Evolutionary conservation across 2,329 filamentous ascomycete species (phyloP).

Genomic region (Penicillium sp.): DNA sequence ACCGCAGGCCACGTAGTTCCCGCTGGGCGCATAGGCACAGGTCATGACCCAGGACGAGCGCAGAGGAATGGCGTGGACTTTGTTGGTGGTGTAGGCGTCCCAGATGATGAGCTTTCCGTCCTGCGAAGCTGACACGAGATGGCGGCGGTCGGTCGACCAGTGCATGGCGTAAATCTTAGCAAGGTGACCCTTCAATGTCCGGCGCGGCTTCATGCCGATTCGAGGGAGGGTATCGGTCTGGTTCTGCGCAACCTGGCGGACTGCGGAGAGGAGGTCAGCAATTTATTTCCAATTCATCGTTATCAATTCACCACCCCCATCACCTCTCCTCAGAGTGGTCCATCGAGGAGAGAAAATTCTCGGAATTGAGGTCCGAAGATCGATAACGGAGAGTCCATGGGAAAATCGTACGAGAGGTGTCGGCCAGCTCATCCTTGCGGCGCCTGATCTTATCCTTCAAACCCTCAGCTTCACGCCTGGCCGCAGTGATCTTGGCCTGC

Average conservation of each 20-base stretch:
- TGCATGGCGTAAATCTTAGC: conserved; percentile 99
- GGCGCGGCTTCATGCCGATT: conserved; percentile 97
- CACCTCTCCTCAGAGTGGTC: neutral
- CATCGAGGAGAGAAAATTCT: neutral
- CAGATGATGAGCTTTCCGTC: conserved; percentile 99
- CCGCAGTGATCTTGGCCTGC: conserved; percentile 90
- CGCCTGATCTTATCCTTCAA: conserved; percentile 99
- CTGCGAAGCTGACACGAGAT: conserved; percentile 96
- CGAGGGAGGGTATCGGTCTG: conserved; percentile 90
- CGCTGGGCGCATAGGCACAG: conserved; percentile 96
- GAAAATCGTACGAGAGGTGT: conserved; percentile 84
- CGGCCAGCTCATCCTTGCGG: conserved; percentile 99
- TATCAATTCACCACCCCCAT: neutral
- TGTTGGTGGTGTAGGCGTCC: conserved; percentile 99
- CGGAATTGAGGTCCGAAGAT: neutral
- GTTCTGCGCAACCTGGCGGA: conserved; percentile 89
- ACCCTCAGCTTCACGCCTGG: conserved; percentile 95
- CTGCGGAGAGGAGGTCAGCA: conserved; percentile 57
- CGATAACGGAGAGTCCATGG: conserved; percentile 23
- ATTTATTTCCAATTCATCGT: conserved; percentile 18
- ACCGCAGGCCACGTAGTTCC: conserved; percentile 98
- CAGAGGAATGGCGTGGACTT: conserved; percentile 96
- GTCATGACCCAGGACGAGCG: conserved; percentile 99
- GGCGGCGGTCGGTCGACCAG: conserved; percentile 97
- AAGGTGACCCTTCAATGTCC: conserved; percentile 94